Evolutionary conservation across 1,139 yeast genomes (phyloP).

Genomic region (Pichia sp.): DNA sequence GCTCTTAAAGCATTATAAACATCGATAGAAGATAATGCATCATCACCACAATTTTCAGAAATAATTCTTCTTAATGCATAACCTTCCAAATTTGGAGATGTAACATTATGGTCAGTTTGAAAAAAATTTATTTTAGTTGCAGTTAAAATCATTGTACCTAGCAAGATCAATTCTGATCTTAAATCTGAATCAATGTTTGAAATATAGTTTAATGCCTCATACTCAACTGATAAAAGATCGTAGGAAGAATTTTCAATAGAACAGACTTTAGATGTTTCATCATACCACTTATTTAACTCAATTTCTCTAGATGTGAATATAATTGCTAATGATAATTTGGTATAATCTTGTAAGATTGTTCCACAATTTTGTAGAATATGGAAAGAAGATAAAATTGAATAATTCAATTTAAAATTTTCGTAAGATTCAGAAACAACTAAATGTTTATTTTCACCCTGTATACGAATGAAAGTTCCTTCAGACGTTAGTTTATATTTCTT

Average conservation of each 20-base stretch:
- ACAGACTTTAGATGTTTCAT: constrained; percentile 42
- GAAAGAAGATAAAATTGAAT: constrained; percentile 41
- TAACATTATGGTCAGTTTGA: constrained; percentile 52
- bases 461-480: constrained; percentile 43
- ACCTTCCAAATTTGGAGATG: constrained; percentile 39
- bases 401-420: constrained; percentile 29
- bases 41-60: constrained; percentile 38
- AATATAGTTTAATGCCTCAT: constrained; percentile 33
- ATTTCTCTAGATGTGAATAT: constrained; percentile 46
- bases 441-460: constrained; percentile 48
- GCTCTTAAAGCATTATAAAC: constrained; percentile 46
- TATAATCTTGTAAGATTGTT: constrained; percentile 32
- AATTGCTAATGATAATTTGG: constrained; percentile 44
- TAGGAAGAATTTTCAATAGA: constrained; percentile 33
- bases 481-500: constrained; percentile 44
- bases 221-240: constrained; percentile 29
- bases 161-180: constrained; percentile 32
- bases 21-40: constrained; percentile 37
- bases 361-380: constrained; percentile 37
- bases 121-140: constrained; percentile 48
- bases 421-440: constrained; percentile 39
- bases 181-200: constrained; percentile 20
- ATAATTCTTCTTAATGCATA: constrained; percentile 38
- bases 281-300: constrained; percentile 47
- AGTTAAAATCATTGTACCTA: constrained; percentile 40